Base-by-base conservation (phyloP, 2,329 filamentous ascomycete genomes). In the Fusarium subglutinans region DNA sequence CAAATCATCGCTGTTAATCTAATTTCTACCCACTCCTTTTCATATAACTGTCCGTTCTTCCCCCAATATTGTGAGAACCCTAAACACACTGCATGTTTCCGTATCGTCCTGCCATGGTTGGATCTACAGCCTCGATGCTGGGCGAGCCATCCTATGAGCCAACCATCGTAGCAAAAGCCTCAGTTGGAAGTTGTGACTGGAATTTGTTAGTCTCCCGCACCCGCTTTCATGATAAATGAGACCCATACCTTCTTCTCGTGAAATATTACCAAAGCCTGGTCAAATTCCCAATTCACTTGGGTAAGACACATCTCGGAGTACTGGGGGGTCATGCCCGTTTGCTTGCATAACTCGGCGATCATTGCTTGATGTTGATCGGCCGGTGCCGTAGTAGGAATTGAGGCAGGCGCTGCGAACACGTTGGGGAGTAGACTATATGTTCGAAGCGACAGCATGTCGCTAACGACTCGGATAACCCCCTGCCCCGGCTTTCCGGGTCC, bases 221-320 rank as follows among this genome's bases (percentile, higher is more conserved):
- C 33, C 4, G 13, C 22, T 28, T 24, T 33, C 4, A 12, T 66
- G 18, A 37, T 43, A 43, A 30, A 33, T 17, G 20, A 17, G 54
- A 59, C 40, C 35, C 86, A 80, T 85, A 93, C 93, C 86, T 92
- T 94, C 65, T 93, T 91, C 74, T 92, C 89, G 71, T 92, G 89
- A 80, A 98, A 98, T 38, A 93, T 90, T 61, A 88, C 85, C 75
- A 95, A 84, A 5, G 95, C 96, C 74, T 89, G 88, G 43, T 93
- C 89, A 55, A 95, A 90, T 80, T 97, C 90, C 94, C 95, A 98
- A 43, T 88, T 89, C 64, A 92, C 94, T 67, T 95, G 91, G 6
- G 90, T 87, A 22, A 98, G 86, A 77, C 96, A 98, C 86, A 97
- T 89, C 75, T 92, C 89, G 3, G 95, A 93, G 80, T 93, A 97